Evolutionary conservation across 1,284 basidiomycete species (phyloP).

Genomic region (Puccinia horiana): DNA sequence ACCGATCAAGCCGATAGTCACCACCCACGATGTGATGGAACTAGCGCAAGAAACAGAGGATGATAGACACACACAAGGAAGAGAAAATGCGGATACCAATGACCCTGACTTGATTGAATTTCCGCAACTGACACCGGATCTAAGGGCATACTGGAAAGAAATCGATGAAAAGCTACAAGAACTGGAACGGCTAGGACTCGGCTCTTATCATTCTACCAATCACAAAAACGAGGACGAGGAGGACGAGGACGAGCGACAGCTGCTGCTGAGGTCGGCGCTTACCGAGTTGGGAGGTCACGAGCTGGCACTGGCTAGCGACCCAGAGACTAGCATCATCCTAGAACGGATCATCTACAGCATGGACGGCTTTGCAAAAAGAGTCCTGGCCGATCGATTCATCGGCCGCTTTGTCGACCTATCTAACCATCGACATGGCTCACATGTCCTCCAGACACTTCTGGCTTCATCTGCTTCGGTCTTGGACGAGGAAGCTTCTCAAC

Average conservation of each 20-base stretch:
- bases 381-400: conserved; percentile 77
- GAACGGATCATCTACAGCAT: conserved; percentile 86
- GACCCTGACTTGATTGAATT: conserved; percentile 71
- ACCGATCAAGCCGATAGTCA: neutral
- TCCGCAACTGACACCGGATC: conserved; percentile 78
- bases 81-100: conserved; percentile 56
- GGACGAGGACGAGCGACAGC: conserved; percentile 58
- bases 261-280: conserved; percentile 81
- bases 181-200: conserved; percentile 67
- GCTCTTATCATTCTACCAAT: conserved; percentile 8
- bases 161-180: conserved; percentile 80
- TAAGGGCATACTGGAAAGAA: conserved; percentile 85
- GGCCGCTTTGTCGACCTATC: conserved; percentile 69
- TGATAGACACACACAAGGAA: neutral
- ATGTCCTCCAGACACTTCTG: conserved; percentile 86
- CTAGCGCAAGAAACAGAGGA: conserved; percentile 16
- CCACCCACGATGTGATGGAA: conserved; percentile 27
- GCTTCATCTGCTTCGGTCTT: conserved; percentile 72
- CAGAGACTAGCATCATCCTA: conserved; percentile 81
- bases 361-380: conserved; percentile 86
- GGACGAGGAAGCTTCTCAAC: conserved; percentile 73
- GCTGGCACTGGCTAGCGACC: conserved; percentile 82
- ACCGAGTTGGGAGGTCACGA: conserved; percentile 82
- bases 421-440: conserved; percentile 82
- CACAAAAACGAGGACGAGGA: conserved; percentile 50